These are phyloP conservation scores for Blastocystis sp. DNA, from an alignment of 352 stramenopile genomes.

Conservation along the genomic window DNA sequence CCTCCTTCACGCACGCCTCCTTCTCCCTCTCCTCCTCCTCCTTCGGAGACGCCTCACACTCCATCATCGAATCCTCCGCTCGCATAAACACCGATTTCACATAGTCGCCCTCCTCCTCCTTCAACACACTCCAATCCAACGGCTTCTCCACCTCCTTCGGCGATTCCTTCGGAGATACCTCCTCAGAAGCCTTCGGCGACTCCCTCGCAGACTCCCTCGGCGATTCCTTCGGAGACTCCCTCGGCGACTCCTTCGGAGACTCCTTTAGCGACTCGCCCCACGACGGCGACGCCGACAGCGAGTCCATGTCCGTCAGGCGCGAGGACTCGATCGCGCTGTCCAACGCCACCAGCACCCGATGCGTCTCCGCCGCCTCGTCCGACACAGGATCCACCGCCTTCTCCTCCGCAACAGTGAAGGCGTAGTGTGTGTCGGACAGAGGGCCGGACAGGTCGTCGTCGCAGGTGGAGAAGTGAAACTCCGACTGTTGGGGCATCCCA, in stretches of 20 bases:
- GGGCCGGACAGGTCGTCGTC: neutral
- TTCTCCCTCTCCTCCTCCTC: neutral
- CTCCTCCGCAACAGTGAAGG: neutral
- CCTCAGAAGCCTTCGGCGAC: neutral
- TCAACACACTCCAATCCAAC: neutral
- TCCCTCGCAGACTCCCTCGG: neutral
- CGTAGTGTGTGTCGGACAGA: neutral
- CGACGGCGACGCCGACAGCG: neutral
- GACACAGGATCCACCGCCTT: neutral
- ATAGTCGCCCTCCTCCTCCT: neutral
- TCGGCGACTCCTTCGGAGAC: neutral
- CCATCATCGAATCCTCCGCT: conserved; percentile 8
- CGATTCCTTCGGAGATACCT: no score
- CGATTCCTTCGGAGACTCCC: neutral
- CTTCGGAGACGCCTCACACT: neutral
- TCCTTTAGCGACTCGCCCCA: neutral
- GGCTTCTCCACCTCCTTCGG: neutral
- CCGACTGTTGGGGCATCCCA: neutral
- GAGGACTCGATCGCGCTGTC: neutral
- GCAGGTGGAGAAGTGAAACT: neutral
- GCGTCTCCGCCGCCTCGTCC: no score
- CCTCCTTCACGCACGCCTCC: neutral
- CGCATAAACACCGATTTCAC: conserved; percentile 16
- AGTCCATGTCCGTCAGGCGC: neutral
- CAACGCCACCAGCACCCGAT: neutral